These are phyloP conservation scores for Chlamydomonas sp. DNA, from an alignment of 139 green algal species.

Conservation along the genomic window DNA sequence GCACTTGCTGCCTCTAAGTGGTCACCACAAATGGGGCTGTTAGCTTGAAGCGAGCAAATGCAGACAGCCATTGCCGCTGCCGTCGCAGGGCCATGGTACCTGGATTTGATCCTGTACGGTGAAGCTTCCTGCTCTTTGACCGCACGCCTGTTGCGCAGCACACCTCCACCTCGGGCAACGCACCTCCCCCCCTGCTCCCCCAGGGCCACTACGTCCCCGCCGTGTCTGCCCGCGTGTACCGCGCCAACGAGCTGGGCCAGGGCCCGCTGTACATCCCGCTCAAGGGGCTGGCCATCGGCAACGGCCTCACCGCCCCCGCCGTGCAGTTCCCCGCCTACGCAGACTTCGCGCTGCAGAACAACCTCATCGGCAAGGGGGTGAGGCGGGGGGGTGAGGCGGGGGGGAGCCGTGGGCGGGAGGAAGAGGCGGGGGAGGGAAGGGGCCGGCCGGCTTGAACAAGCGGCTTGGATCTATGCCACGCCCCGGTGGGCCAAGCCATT, in stretches of 20 bases:
- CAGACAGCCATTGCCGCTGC: too few relatives aligned
- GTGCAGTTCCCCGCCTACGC: constrained; percentile 91
- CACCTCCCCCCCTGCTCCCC: too few relatives aligned
- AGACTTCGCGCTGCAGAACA: constrained; percentile 80
- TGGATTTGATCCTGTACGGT: too few relatives aligned
- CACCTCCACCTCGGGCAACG: too few relatives aligned
- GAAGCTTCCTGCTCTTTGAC: too few relatives aligned
- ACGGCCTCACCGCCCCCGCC: constrained; percentile 92
- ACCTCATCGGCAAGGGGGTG: constrained; percentile 70
- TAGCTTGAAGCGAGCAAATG: too few relatives aligned
- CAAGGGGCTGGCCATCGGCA: constrained; percentile 86
- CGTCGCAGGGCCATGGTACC: too few relatives aligned
- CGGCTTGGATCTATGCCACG: too few relatives aligned
- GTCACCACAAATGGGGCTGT: too few relatives aligned
- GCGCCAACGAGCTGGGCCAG: constrained; percentile 59
- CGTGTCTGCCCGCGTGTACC: constrained; percentile 70
- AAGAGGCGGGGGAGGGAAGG: not conserved
- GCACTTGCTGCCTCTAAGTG: not conserved
- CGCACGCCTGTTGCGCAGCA: too few relatives aligned
- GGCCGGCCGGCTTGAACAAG: too few relatives aligned
- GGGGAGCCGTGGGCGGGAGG: not conserved
- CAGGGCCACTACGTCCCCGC: constrained; percentile 81
- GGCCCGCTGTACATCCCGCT: constrained; percentile 61
- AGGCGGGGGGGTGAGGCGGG: not conserved
- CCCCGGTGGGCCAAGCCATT: too few relatives aligned